Base-by-base conservation (phyloP, 495 filamentous ascomycete species). In the Penicillium goetzii region DNA sequence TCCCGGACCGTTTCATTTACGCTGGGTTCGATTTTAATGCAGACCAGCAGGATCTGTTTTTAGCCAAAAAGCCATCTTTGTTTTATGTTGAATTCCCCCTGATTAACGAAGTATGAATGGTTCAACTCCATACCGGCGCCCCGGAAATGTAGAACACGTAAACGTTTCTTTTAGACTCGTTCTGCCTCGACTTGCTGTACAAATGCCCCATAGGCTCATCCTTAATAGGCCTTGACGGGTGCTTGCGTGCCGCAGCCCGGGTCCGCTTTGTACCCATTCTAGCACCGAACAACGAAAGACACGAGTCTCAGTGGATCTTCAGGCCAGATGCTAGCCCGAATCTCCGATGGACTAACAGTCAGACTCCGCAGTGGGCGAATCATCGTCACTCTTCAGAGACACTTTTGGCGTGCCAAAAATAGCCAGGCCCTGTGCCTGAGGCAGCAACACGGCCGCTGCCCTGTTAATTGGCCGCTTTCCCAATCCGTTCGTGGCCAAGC, bases 101-200 rank as follows among this genome's bases (percentile, higher is more conserved):
- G 62, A 69, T 72, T 75, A 80, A 78, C 77, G 77, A 80, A 80
- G 77, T 76, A 77, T 75, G 72, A 78, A 73, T 72, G 72, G 74
- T 76, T 72, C 67, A 68, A 59, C 68, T 74, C 67, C 58, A 68
- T 66, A 30, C 60, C 54, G 51, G 41, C 52, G 55, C 61, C 56
- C 51, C 36, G 34, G 58, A 41, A 34, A 19, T 62, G 62, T 72
- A 72, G 51, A n/a, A 52, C 15, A 32, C 62, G 32, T 56, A 56
- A 23, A 12, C 3, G 5, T 15, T 26, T 25, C 14, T 15, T 11
- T 26, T 7, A 51, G 23, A 15, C 14, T 28, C 4, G 47, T 28
- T 30, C 25, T 15, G 14, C 21, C 6, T 30, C 8, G 14, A 28
- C 7, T 30, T 51, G 14, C 26, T 51, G 47, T 47, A 23, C 43